Conservation (phyloP, 805 yeast species). For the Saccharomyces mikatae region DNA sequence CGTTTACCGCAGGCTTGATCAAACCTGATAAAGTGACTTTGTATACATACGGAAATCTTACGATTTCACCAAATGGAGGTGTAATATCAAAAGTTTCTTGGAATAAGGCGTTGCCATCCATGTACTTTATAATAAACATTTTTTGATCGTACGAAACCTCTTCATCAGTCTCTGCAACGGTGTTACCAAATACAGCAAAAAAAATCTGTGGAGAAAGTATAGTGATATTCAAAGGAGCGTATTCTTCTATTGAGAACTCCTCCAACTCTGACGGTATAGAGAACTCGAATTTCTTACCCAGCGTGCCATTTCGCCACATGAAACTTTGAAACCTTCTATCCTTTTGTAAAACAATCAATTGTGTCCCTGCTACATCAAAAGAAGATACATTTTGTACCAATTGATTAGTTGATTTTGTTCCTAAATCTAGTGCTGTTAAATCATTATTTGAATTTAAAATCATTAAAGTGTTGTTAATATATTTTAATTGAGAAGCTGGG, state of each 20-base stretch:
- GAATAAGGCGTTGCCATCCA: conserved; percentile 6
- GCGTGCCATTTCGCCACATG: not conserved
- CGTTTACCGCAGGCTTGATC: conserved; percentile 23
- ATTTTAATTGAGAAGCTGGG: conserved; percentile 1
- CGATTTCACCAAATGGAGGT: conserved; percentile 45
- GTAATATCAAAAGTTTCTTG: conserved; percentile 38
- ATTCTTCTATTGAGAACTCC: conserved; percentile 28
- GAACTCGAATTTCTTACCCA: conserved; percentile 5
- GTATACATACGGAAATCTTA: conserved; percentile 43
- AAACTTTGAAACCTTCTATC: conserved; percentile 1
- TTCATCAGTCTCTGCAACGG: conserved; percentile 14
- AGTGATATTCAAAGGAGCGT: conserved; percentile 18
- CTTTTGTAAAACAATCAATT: not conserved
- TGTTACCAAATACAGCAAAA: conserved; percentile 26
- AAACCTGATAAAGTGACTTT: conserved; percentile 35
- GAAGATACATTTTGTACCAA: conserved; percentile 7
- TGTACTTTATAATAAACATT: conserved; percentile 15
- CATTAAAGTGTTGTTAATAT: not conserved
- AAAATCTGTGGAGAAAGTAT: conserved; percentile 15
- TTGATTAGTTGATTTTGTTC: not conserved
- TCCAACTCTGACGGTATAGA: conserved; percentile 23
- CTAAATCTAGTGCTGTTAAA: conserved; percentile 4
- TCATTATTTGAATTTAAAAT: conserved; percentile 3
- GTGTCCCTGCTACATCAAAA: conserved; percentile 7
- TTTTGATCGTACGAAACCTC: conserved; percentile 26